Evolutionary conservation across 495 filamentous ascomycete genomes (phyloP), one percentile per base, ranked within the genome.

Genomic region (Xylaria longipes): DNA sequence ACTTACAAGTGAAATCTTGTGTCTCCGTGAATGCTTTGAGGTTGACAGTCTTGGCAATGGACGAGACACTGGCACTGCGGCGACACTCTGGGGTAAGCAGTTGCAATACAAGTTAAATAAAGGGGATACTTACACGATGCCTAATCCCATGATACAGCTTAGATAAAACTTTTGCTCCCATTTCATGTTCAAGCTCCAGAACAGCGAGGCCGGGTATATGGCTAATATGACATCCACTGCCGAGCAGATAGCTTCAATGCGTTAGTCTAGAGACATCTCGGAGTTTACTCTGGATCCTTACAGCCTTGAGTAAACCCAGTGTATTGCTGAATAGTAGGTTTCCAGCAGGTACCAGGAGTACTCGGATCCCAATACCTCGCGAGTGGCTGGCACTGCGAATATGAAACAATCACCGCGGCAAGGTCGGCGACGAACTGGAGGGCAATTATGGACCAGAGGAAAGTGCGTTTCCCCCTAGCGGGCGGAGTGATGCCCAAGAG

Each of bases 181-280:
- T 37, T 60, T 27, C 57, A 60, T 60, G n/a, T 60, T 60, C 33
- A 60, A 37, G 33, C 39, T 60, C 57, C 57, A 60, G 33, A 60
- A 60, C 57, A 60, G 33, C 9, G 29, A 35, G 33, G 57, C 33
- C 20, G 57, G 57, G 20, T 60, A 60, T 39, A 60, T 27, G 8
- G 57, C 57, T 37, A 60, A 14, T 15, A 60, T 60, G 33, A 60
- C 57, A 60, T 60, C 57, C 5, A 60, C 57, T 35, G 57, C 7
- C 29, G 57, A 60, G 57, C 29, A n/a, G 33, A 60, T 60, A 4
- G 57, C 57, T 60, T 39, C 5, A 33, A 39, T n/a, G 11, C 4
- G 31, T 60, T 22, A 60, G 33, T 22, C 33, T 22, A 60, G 15
- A 37, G 4, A n/a, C 2, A 20, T 37, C 57, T 60, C 17, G n/a